A percentile compares a stretch with the other conserved stretches of the same genome.
Evolutionary conservation across 306 rosid species (phyloP).

Genomic region (Mimosa bimucronata): DNA sequence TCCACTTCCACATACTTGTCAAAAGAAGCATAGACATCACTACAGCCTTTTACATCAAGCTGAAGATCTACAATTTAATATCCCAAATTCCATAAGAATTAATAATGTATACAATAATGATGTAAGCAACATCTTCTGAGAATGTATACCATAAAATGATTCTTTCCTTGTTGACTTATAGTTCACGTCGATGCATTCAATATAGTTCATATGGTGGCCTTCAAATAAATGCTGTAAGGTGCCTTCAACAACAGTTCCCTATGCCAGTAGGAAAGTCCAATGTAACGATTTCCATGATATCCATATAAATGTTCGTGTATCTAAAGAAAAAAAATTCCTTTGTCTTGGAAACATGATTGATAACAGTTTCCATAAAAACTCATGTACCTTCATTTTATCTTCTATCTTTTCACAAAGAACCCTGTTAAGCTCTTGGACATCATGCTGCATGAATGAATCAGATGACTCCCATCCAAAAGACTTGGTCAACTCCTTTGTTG

Average conservation of each 20-base stretch:
- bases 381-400: slow-evolving; percentile 90
- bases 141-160: slow-evolving; percentile 85
- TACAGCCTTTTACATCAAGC: slow-evolving; percentile 95
- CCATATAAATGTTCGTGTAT: slow-evolving; percentile 30
- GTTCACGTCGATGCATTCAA: slow-evolving; percentile 90
- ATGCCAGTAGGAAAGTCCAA: slow-evolving; percentile 33
- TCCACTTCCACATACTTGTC: slow-evolving; percentile 96
- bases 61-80: slow-evolving; percentile 70
- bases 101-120: slow-evolving; percentile 1
- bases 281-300: slow-evolving; percentile 26
- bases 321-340: slow-evolving; percentile 27
- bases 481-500: slow-evolving; percentile 91
- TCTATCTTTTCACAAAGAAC: slow-evolving; percentile 96
- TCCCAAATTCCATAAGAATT: slow-evolving; percentile 29
- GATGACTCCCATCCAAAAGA: slow-evolving; percentile 96
- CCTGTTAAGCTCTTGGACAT: slow-evolving; percentile 95
- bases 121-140: slow-evolving; percentile 16
- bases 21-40: slow-evolving; percentile 91
- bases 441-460: slow-evolving; percentile 97
- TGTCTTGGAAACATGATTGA: not conserved
- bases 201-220: slow-evolving; percentile 97
- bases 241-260: slow-evolving; percentile 99
- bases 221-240: slow-evolving; percentile 92
- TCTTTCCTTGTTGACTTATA: slow-evolving; percentile 92
- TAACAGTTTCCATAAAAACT: slow-evolving; percentile 25